Conservation (phyloP, 129 eudicot genomes). For the Artemisia annua region DNA sequence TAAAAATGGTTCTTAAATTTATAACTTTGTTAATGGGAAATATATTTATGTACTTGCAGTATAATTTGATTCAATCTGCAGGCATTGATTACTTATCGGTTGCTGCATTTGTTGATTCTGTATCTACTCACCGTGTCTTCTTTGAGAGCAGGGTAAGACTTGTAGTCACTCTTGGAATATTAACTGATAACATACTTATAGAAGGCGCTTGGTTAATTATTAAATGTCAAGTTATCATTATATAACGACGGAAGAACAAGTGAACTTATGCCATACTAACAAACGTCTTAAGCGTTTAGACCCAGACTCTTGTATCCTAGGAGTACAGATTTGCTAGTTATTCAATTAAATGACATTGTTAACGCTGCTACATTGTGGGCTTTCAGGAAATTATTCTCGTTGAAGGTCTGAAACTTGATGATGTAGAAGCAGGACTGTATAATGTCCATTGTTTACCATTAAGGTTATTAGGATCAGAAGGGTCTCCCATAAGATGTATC, state of each 20-base stretch:
- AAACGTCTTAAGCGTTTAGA: background rate
- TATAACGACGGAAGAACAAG: no score
- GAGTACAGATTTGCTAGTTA: background rate
- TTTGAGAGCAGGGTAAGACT: constrained; percentile 45
- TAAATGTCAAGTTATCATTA: background rate
- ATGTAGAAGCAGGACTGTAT: constrained; percentile 53
- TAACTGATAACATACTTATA: background rate
- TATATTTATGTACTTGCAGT: background rate
- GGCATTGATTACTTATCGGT: constrained; percentile 90
- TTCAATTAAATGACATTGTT: background rate
- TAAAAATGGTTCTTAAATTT: no score
- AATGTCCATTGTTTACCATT: constrained; percentile 79
- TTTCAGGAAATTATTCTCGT: constrained; percentile 77
- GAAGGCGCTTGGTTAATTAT: background rate
- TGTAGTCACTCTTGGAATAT: background rate
- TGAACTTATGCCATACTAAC: background rate
- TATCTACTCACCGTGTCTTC: constrained; percentile 87
- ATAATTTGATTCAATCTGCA: constrained; percentile 26
- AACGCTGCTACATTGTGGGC: constrained; percentile 5
- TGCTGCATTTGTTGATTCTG: constrained; percentile 62
- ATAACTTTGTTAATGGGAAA: background rate
- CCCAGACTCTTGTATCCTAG: background rate
- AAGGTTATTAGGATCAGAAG: constrained; percentile 77
- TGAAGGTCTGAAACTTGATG: constrained; percentile 78
- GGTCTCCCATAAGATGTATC: constrained; percentile 85